Conservation (phyloP, 768 basidiomycete species). For the Hypsizygus marmoreus region DNA sequence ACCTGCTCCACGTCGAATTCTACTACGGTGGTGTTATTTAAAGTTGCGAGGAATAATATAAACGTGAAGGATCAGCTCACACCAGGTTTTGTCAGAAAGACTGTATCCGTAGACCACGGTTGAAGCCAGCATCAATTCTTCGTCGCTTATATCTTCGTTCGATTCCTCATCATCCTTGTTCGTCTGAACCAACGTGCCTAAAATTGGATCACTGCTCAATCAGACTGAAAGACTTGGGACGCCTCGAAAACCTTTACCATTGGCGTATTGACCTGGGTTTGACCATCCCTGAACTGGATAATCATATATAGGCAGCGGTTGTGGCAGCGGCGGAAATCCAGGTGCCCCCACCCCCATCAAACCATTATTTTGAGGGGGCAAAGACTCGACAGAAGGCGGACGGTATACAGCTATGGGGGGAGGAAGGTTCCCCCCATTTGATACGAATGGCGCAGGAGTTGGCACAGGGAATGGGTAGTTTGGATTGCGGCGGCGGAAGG, state of each 20-base stretch:
- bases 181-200: slow-evolving; percentile 23
- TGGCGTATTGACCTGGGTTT: slow-evolving; percentile 5
- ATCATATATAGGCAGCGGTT: not conserved
- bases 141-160: slow-evolving; percentile 45
- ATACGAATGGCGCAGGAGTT: not conserved
- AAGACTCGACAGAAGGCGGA: too few relatives aligned
- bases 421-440: too few relatives aligned
- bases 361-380: too few relatives aligned
- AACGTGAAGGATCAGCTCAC: slow-evolving; percentile 34
- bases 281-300: not conserved
- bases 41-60: slow-evolving; percentile 24
- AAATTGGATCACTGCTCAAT: not conserved
- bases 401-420: too few relatives aligned
- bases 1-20: slow-evolving; percentile 62
- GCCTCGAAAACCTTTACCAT: slow-evolving; percentile 3
- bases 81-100: slow-evolving; percentile 57
- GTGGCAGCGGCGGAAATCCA: not conserved
- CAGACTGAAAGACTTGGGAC: too few relatives aligned
- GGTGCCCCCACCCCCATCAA: too few relatives aligned
- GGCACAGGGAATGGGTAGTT: slow-evolving; percentile 41
- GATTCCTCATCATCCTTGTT: not conserved
- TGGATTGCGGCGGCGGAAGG: slow-evolving; percentile 52
- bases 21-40: slow-evolving; percentile 33
- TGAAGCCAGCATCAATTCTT: slow-evolving; percentile 57
- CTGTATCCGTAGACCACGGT: slow-evolving; percentile 64